Conservation (phyloP, 202 grass and related monocot genomes). For the Panicum virgatum region DNA sequence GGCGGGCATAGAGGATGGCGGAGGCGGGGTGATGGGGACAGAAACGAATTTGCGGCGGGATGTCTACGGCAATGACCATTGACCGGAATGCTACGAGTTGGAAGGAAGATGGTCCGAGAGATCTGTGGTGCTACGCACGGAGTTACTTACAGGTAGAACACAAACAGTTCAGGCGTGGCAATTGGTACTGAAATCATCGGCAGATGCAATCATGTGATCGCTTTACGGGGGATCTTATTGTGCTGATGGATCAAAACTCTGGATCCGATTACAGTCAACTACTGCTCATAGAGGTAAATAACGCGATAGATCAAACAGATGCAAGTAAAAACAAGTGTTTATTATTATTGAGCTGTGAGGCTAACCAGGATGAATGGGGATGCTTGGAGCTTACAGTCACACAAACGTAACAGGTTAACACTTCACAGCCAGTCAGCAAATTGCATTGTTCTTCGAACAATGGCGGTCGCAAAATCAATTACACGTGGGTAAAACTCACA, state of each 20-base stretch:
- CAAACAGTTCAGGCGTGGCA: background rate
- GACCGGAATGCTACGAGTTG: background rate
- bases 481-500: slow-evolving; percentile 27
- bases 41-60: background rate
- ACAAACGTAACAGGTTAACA: background rate
- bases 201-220: background rate
- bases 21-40: background rate
- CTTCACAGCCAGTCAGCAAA: background rate
- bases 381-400: background rate
- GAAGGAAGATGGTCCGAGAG: background rate
- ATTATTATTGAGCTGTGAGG: background rate
- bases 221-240: background rate
- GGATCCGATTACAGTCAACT: background rate
- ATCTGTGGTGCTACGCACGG: background rate
- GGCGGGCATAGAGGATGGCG: slow-evolving; percentile 39
- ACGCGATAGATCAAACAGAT: background rate
- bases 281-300: background rate
- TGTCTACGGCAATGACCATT: background rate
- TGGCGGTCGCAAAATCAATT: slow-evolving; percentile 17
- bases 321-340: background rate
- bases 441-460: slow-evolving; percentile 41
- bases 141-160: background rate
- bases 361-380: background rate
- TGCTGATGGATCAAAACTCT: background rate
- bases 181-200: background rate